phyloP scores from a whole-genome alignment of 2,329 filamentous ascomycete species.

The Pseudocercospora fuligena region DNA sequence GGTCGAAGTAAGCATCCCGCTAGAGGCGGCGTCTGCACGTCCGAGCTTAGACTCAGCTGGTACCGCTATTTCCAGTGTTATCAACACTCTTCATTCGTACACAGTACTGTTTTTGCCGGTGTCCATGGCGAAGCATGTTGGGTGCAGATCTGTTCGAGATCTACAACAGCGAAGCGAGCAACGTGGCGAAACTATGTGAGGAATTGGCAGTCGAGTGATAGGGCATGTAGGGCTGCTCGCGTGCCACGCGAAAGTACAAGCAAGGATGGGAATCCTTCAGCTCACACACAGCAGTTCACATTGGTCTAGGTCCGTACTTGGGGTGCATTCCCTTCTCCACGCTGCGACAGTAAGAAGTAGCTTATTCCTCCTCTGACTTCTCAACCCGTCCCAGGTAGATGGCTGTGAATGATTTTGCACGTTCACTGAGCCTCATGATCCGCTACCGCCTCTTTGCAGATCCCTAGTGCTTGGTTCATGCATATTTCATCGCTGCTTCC shows the following conservation, averaged over 20 bases:
- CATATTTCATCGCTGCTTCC: not conserved
- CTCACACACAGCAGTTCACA: not conserved
- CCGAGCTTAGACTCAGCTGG: slow-evolving; percentile 10
- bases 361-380: not conserved
- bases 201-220: not conserved
- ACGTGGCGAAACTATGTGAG: not conserved
- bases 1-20: not conserved
- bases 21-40: slow-evolving; percentile 7
- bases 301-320: slow-evolving; percentile 2
- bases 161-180: slow-evolving; percentile 1
- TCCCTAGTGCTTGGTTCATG: not conserved
- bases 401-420: not conserved
- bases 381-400: not conserved
- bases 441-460: slow-evolving; percentile 7
- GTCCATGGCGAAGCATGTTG: slow-evolving; percentile 7
- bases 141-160: slow-evolving; percentile 13
- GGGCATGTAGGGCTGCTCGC: slow-evolving; percentile 3
- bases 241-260: not conserved
- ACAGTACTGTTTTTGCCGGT: slow-evolving; percentile 10
- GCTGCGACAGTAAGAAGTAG: slow-evolving; percentile 5
- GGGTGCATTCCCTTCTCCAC: not conserved
- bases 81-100: slow-evolving; percentile 5
- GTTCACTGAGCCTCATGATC: not conserved
- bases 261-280: slow-evolving; percentile 6
- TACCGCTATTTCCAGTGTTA: slow-evolving; percentile 1